phyloP scores from a whole-genome alignment of 106 monocot species.

The Chionographis japonica region DNA sequence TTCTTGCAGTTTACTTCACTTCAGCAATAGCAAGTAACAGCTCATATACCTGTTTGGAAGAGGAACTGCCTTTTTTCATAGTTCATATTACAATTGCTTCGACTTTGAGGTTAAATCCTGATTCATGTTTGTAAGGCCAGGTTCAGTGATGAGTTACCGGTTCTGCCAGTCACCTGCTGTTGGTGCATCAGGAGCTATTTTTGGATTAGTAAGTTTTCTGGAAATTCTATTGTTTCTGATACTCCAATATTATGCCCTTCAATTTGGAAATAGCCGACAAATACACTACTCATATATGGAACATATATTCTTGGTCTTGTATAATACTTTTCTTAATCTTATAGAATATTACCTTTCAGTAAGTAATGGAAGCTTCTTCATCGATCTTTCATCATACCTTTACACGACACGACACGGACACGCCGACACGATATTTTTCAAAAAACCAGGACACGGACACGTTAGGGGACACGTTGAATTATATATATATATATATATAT shows the following conservation, averaged over 20 bases:
- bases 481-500: no score
- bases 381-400: no score
- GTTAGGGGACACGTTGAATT: no score
- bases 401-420: no score
- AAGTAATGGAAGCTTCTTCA: no score
- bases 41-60: slow-evolving; percentile 6
- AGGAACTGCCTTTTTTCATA: neutral
- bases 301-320: neutral
- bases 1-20: slow-evolving; percentile 71
- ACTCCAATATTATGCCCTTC: neutral
- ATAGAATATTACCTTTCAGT: no score
- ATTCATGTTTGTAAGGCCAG: slow-evolving; percentile 35
- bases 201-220: slow-evolving; percentile 71
- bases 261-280: neutral
- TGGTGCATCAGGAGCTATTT: slow-evolving; percentile 93
- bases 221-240: neutral
- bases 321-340: no score
- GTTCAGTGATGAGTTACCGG: slow-evolving; percentile 76
- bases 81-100: slow-evolving; percentile 5
- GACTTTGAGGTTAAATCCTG: slow-evolving; percentile 9
- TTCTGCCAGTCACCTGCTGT: slow-evolving; percentile 70
- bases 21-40: slow-evolving; percentile 82
- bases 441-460: no score
- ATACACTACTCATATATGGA: no score
- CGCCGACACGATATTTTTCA: no score